Evolutionary conservation across 2,329 filamentous ascomycete genomes (phyloP), one percentile per base, ranked within the genome.

Genomic region (Hypoxylon sp.): DNA sequence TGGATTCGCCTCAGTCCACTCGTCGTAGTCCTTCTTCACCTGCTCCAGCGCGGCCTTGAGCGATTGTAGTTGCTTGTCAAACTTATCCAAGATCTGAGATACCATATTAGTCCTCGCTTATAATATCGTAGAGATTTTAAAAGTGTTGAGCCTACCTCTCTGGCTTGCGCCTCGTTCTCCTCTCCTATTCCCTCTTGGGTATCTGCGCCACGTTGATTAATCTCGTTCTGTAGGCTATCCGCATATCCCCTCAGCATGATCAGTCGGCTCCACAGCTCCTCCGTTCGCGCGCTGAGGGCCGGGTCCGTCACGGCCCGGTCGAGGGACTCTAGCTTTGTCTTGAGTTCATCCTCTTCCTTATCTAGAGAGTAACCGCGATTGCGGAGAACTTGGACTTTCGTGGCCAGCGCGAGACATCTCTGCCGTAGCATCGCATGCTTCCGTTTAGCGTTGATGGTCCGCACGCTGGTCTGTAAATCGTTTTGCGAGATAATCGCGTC

Each of bases 241-340:
- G 91, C 90, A 71, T 93, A 89, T 67, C 92, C 91, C 70, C 91
- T 85, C 51, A 96, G 82, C 38, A 91, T 87, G 52, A 94, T 90
- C 81, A 96, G 87, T 49, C 93, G 84, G 70, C 92, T 93, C 93
- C 93, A 96, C 48, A 96, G 89, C 82, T 96, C 93, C 79, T 96
- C 93, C 76, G 93, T 90, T 71, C 92, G 84, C 2, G 92, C 92
- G 38, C 87, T 87, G 60, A 95, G 85, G 6, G 90, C 89, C 6
- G 93, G 93, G 75, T 96, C 93, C 70, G 90, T 89, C 28, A 93
- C 87, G 55, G 85, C 84, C 75, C 88, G 87, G 77, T 94, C 91
- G 63, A 96, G 82, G 23, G 82, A 84, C 74, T 89, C 82, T 64
- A 97, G 83, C 77, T 92, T 91, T 73, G 89, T 88, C 78, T 91